These are phyloP conservation scores for Puccinia triticina DNA, from an alignment of 1,284 basidiomycete genomes.

Conservation along the genomic window DNA sequence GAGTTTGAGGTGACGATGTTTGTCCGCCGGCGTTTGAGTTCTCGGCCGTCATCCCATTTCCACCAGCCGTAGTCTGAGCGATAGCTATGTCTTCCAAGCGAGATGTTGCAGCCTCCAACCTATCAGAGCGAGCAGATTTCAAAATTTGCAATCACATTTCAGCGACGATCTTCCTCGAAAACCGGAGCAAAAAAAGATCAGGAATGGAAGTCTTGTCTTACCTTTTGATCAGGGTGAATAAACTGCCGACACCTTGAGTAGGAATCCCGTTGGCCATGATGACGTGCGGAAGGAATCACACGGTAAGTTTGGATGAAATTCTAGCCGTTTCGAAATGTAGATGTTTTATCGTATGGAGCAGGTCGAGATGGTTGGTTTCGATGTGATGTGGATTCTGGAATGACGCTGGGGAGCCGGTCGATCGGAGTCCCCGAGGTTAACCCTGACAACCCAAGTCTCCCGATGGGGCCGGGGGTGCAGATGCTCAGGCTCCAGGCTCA, in stretches of 20 bases:
- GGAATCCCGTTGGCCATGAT: conserved; percentile 48
- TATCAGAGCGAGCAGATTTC: conserved; percentile 57
- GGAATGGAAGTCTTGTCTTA: not conserved
- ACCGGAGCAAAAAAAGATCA: not conserved
- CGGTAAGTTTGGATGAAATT: not conserved
- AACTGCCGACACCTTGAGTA: conserved; percentile 44
- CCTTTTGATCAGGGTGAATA: conserved; percentile 51
- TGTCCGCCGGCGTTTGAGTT: conserved; percentile 57
- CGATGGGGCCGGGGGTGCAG: too few species aligned
- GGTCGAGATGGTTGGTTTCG: too few species aligned
- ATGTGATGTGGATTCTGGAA: too few species aligned
- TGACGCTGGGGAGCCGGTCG: too few species aligned
- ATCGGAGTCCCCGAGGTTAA: too few species aligned
- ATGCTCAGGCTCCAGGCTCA: too few species aligned
- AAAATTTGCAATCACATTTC: not conserved
- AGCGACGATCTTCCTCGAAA: not conserved
- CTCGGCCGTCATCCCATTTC: conserved; percentile 37
- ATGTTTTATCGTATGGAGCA: too few species aligned
- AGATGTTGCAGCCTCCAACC: conserved; percentile 88
- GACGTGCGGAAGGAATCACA: not conserved
- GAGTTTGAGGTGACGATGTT: conserved; percentile 59
- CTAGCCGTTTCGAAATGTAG: not conserved
- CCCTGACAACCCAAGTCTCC: too few species aligned
- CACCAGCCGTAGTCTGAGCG: conserved; percentile 61
- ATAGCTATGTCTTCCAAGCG: conserved; percentile 87